phyloP scores from a whole-genome alignment of 2,329 filamentous ascomycete species.

The Fusarium clavum region DNA sequence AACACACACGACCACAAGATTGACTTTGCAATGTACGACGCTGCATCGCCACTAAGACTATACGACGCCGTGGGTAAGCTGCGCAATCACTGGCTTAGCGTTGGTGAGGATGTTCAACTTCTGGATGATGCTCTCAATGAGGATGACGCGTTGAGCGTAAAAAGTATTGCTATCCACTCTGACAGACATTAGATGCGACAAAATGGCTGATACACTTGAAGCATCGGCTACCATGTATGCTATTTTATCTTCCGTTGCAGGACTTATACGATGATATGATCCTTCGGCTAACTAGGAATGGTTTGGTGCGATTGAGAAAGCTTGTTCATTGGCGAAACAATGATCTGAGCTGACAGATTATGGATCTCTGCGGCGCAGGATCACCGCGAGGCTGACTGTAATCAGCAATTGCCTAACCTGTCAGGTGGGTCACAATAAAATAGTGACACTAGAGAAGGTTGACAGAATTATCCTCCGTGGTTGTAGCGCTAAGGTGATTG shows the following conservation, averaged over 20 bases:
- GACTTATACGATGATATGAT: neutral
- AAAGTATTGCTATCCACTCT: too few species aligned
- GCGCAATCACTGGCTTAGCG: neutral
- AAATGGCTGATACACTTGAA: too few species aligned
- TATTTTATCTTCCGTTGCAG: neutral
- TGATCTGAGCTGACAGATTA: too few species aligned
- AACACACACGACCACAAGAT: neutral
- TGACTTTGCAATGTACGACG: fast-evolving
- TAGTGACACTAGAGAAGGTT: too few species aligned
- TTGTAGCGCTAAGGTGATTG: too few species aligned
- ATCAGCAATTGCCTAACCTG: neutral
- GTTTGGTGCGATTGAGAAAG: fast-evolving
- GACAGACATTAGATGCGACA: too few species aligned
- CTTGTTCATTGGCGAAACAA: too few species aligned
- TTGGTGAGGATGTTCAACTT: fast-evolving
- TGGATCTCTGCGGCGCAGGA: neutral
- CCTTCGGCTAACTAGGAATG: neutral
- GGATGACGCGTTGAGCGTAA: neutral
- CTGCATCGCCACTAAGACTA: fast-evolving
- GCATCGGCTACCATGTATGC: too few species aligned
- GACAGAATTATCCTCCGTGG: too few species aligned
- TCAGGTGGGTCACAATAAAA: too few species aligned
- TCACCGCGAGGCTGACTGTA: neutral
- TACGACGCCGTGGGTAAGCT: neutral
- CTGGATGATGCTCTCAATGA: neutral